Conservation (phyloP, 441 rosid genomes). For the Gossypium gossypioides region DNA sequence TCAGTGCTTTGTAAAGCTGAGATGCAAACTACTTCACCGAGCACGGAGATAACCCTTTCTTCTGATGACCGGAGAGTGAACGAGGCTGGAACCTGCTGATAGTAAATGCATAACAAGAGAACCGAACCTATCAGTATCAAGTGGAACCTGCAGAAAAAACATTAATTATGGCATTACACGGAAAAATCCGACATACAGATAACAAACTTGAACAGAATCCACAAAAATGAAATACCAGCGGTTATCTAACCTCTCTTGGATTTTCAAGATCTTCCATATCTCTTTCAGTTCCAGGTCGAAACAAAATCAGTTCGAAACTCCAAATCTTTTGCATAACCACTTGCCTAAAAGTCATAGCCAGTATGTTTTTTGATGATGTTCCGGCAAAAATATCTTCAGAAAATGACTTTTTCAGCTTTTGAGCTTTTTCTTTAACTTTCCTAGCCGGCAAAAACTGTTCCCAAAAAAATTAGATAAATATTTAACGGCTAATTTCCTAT, state of each 20-base stretch:
- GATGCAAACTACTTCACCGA: constrained; percentile 62
- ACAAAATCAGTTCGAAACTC: constrained; percentile 61
- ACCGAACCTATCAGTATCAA: constrained; percentile 52
- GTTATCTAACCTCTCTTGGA: constrained; percentile 56
- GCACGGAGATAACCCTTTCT: constrained; percentile 49
- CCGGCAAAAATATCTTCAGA: constrained; percentile 35
- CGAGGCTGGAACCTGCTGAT: constrained; percentile 61
- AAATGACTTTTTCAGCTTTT: constrained; percentile 34
- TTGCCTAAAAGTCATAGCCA: constrained; percentile 83
- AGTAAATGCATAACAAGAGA: constrained; percentile 45
- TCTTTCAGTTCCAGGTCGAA: constrained; percentile 58
- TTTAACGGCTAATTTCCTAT: neutral
- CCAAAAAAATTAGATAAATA: neutral
- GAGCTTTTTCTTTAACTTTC: constrained; percentile 68
- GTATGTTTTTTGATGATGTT: constrained; percentile 46
- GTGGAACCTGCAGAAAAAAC: constrained; percentile 37
- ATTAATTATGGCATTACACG: constrained; percentile 28
- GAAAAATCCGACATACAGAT: constrained; percentile 13
- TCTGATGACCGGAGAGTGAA: constrained; percentile 53
- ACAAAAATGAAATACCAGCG: neutral
- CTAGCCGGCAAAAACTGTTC: constrained; percentile 68
- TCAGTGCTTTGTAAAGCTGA: constrained; percentile 58
- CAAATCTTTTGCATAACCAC: constrained; percentile 66
- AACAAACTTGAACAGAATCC: neutral
- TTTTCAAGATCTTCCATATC: constrained; percentile 55